Base-by-base conservation (phyloP, 2,329 filamentous ascomycete genomes). In the Exophiala spinifera region DNA sequence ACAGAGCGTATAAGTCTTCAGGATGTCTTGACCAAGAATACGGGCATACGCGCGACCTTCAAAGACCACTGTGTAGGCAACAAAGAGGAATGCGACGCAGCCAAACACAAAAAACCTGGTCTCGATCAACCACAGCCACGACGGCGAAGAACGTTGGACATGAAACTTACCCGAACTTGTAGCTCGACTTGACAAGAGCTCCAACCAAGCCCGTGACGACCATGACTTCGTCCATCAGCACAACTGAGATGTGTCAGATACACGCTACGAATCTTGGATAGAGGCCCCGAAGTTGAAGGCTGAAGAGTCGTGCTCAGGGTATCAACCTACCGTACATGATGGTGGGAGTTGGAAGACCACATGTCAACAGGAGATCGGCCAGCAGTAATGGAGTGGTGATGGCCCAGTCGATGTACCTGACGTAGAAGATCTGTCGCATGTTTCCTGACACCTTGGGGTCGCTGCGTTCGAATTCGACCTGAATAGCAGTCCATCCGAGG, bases 151-250 rank as follows among this genome's bases (percentile, higher is more conserved):
- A 28, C n/a, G 19, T 40, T 15, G 21, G 5, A 31, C 83, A 82
- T 82, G 88, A 66, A 54, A 53, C 43, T 4, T 60, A 60, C 57
- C 50, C 46, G 42, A 31, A 60, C 65, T 87, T 88, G 74, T 87
- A 88, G 2, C 70, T 72, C 7, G 79, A 81, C 14, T 69, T 66
- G 3, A 86, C 82, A 1, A 88, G 77, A 2, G 85, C 83, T 23
- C 86, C 85, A 15, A 87, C 76, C 4, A 88, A 76, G 20, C 83
- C 83, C 19, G 79, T 81, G n/a, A 87, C 72, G 45, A 88, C 79
- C 83, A 88, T 86, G 63, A 87, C 74, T 63, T 80, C 74, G 59
- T 86, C 28, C 28, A 31, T 31, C 4, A 31, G 10, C 28, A 31
- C 28, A 31, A 31, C 28, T 31, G 28, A 10, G 28, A 31, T 10